phyloP scores from a whole-genome alignment of 345 rosid genomes.

The Cardiospermum halicacabum region DNA sequence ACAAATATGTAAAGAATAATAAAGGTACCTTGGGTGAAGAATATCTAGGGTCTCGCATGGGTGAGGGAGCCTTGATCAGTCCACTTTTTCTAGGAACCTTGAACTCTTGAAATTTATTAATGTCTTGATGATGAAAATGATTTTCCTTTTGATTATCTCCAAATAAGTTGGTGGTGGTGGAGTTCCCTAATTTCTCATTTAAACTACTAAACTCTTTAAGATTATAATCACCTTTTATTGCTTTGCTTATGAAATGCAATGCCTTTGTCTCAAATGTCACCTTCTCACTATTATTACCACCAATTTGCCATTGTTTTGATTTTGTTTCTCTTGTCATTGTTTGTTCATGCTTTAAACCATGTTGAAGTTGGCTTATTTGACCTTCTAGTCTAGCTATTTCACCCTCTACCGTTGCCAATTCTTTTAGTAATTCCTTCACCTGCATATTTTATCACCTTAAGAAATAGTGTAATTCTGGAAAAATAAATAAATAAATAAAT shows the following conservation, averaged over 20 bases:
- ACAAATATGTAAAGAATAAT: background rate
- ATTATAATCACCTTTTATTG: conserved; percentile 71
- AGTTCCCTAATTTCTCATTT: conserved; percentile 35
- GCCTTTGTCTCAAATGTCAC: conserved; percentile 71
- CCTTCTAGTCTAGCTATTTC: conserved; percentile 70
- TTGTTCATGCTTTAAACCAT: conserved; percentile 54
- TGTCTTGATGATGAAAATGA: conserved; percentile 28
- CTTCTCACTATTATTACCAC: conserved; percentile 36
- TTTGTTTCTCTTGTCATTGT: conserved; percentile 44
- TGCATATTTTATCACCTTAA: conserved; percentile 14
- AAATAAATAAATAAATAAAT: background rate
- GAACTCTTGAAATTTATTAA: conserved; percentile 38
- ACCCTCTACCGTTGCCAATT: conserved; percentile 65
- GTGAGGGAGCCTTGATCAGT: conserved; percentile 53
- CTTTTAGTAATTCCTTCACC: conserved; percentile 78
- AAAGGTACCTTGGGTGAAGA: conserved; percentile 60
- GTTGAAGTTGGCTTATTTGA: conserved; percentile 62
- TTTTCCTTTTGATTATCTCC: conserved; percentile 49
- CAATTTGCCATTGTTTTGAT: conserved; percentile 39
- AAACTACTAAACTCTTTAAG: conserved; percentile 42
- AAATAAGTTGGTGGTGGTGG: conserved; percentile 21
- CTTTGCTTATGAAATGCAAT: conserved; percentile 83
- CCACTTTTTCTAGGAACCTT: conserved; percentile 41
- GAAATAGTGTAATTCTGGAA: background rate
- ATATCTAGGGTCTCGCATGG: conserved; percentile 58